Evolutionary conservation across 805 yeast species (phyloP), one percentile per base, ranked within the genome.

Genomic region (Metschnikowia santaceciliae): DNA sequence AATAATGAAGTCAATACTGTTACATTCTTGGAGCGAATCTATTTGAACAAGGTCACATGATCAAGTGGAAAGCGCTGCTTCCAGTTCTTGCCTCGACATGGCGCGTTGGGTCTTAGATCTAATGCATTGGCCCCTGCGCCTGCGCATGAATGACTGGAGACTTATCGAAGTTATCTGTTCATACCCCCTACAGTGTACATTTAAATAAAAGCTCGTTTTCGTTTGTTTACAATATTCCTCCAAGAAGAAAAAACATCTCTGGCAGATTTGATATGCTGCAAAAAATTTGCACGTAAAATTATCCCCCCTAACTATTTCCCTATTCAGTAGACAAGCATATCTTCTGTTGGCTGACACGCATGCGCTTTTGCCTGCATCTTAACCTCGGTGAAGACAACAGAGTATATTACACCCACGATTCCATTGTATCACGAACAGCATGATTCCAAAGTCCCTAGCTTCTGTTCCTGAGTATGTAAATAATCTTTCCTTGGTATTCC

Each of bases 401-500:
- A 39, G 19, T 39, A 23, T 13, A 10, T 22, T 7, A 26, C 34
- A 44, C 20, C 40, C 17, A 11, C 33, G n/a, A 36, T 14, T 26
- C 33, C 22, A 15, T 15, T 15, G n/a, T 17, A 44, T 22, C 22
- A 13, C 39, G 32, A 32, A 36, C 19, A 41, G 19, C 49, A 71
- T 70, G 75, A 64, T 70, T 49, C 72, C 64, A 41, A 66, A 71
- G 38, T 64, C 74, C 11, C 51, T 70, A 50, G 67, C 73, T 33
- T 69, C 74, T 32, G 65, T 71, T 50, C 76, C 76, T 11, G 76
- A 71, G 69, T 65, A 65, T 47, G 69, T 65, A 54, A n/a, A 6
- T 26, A 3, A 17, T 23, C 43, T 4, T 34, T 15, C 10, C 10
- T n/a, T 10, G 6, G n/a, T 14, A n/a, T 13, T 39, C 32, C 8